These are phyloP conservation scores for Malassezia arunalokei DNA, from an alignment of 1,284 basidiomycete genomes.

Conservation along the genomic window DNA sequence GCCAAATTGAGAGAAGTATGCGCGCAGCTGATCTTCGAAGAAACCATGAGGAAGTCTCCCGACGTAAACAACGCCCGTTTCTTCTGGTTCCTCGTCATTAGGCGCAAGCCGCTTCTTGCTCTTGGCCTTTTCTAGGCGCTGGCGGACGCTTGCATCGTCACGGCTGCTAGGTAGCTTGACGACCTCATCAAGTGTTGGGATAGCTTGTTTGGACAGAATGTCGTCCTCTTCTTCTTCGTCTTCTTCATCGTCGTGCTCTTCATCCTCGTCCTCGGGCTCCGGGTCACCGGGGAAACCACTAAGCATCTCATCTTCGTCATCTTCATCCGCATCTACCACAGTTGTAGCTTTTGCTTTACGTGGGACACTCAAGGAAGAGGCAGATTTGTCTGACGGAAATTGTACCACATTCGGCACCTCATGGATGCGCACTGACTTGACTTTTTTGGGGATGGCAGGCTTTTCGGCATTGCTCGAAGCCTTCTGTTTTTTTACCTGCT, in stretches of 20 bases:
- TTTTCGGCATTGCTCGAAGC: conserved; percentile 18
- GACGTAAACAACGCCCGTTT: conserved; percentile 72
- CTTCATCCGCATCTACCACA: neutral
- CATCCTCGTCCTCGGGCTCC: conserved; percentile 2
- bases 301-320: neutral
- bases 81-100: conserved; percentile 5
- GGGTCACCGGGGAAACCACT: neutral
- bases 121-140: conserved; percentile 30
- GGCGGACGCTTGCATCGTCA: conserved; percentile 31
- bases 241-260: neutral
- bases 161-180: conserved; percentile 35
- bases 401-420: conserved; percentile 4
- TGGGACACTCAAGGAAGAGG: neutral
- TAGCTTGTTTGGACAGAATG: conserved; percentile 12
- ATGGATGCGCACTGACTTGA: conserved; percentile 12
- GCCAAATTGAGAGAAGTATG: conserved; percentile 92
- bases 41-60: conserved; percentile 90
- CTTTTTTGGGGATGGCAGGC: conserved; percentile 11
- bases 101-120: conserved; percentile 12
- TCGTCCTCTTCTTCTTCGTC: conserved; percentile 32
- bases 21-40: conserved; percentile 82
- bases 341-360: neutral
- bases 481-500: neutral
- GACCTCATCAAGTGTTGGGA: conserved; percentile 19
- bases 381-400: neutral